Base-by-base conservation (phyloP, 1,139 yeast genomes). In the Suhomyces bribrorum region DNA sequence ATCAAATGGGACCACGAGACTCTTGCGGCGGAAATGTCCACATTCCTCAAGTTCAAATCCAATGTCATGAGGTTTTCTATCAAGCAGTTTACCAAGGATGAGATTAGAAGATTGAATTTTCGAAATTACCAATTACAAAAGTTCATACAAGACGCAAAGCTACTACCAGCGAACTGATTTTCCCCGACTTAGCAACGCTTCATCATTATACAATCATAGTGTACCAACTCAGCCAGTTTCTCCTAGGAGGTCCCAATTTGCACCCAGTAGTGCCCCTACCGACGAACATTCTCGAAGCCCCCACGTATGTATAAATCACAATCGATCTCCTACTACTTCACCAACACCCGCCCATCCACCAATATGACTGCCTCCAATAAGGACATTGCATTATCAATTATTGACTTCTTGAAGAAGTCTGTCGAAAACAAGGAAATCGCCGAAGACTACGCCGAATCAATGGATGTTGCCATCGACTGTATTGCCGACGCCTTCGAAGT, bases 381-480 rank as follows among this genome's bases (percentile, higher is more conserved):
- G 60, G 86, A 86, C 49, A 74, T 86, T 40, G 94, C 95, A 2
- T 70, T 82, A 40, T 79, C 87, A 38, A 81, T 92, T 47, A 81
- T 89, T 36, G 79, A 81, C 48, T 90, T 83, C 60, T 75, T 92
- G 52, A 76, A 78, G 53, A 57, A 69, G 16, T 69, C 88, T 7
- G 78, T 86, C 24, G 59, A 74, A 31, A 73, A 77, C 48, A 86
- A 87, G 38, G 75, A 78, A 34, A 77, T 90, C 36, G 68, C 83
- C 28, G 86, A 83, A 48, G 97, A 90, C 51, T 87, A 83, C 56
- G 76, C 76, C 43, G 98, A 92, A 52, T 87, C 97, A n/a, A 75
- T 92, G 56, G 97, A 90, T 49, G 95, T 92, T 36, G 97, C 97
- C 49, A 78, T 89, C 54, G 96, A 87, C 57, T 88, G 97, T 69